Percentiles rank a stretch among this genome's conserved stretches.
Conservation (phyloP, 208 protist species). For the Trypanosoma caninum region DNA sequence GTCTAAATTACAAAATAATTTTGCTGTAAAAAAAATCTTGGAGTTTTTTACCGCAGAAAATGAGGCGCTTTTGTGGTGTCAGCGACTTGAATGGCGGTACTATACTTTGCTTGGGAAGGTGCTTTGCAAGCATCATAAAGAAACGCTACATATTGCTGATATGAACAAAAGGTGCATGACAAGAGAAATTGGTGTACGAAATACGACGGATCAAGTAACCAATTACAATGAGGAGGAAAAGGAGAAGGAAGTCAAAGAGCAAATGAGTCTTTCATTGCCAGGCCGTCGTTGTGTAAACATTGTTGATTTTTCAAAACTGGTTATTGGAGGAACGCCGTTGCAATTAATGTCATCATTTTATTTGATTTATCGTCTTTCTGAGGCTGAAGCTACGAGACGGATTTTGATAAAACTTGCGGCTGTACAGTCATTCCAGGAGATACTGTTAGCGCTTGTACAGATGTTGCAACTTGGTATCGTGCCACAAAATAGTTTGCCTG, state of each 20-base stretch:
- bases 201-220: no score
- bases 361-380: neutral
- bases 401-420: slow-evolving; percentile 6
- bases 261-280: no score
- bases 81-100: slow-evolving; percentile 17
- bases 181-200: no score
- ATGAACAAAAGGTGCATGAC: no score
- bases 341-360: neutral
- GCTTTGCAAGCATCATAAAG: neutral
- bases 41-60: slow-evolving; percentile 11
- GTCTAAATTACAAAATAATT: neutral
- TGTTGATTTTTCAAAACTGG: no score
- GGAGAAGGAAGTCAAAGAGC: no score
- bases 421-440: neutral
- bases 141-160: neutral
- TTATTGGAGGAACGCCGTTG: neutral
- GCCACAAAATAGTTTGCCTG: neutral
- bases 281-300: no score
- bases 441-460: neutral
- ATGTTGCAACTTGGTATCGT: neutral
- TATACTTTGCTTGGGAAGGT: neutral
- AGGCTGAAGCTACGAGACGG: slow-evolving; percentile 7
- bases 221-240: no score
- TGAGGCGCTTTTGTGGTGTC: slow-evolving; percentile 16
- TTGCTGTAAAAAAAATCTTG: neutral